Evolutionary conservation across 306 rosid species (phyloP).

Genomic region (Lagenaria siceraria): DNA sequence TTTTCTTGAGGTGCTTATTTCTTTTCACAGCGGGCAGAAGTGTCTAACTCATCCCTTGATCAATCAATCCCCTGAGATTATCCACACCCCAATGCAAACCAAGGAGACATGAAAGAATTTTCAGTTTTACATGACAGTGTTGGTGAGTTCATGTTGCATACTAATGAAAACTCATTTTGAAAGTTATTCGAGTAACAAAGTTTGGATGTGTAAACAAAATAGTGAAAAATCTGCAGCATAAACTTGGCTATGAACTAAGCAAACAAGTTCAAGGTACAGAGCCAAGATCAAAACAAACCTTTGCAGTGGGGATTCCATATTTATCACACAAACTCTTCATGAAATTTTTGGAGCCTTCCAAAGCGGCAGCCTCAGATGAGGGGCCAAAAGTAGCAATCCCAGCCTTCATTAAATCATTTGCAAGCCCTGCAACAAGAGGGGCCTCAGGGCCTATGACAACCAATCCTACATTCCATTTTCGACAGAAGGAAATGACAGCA

Average conservation of each 20-base stretch:
- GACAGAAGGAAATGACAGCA: constrained; percentile 60
- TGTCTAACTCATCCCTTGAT: background rate
- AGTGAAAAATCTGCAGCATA: background rate
- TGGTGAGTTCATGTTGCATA: background rate
- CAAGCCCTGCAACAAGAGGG: constrained; percentile 78
- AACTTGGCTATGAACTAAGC: background rate
- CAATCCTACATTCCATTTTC: constrained; percentile 57
- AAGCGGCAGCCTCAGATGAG: constrained; percentile 92
- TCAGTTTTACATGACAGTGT: background rate
- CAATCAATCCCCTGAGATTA: background rate
- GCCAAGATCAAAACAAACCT: constrained; percentile 34
- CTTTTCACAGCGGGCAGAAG: background rate
- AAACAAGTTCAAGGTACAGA: background rate
- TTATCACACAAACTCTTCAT: constrained; percentile 89
- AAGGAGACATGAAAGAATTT: background rate
- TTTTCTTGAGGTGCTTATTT: background rate
- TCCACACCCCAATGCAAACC: background rate
- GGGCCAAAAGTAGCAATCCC: constrained; percentile 93
- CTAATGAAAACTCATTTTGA: background rate
- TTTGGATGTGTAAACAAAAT: background rate
- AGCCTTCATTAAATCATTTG: constrained; percentile 50
- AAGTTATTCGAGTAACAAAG: background rate
- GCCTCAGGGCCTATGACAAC: constrained; percentile 96
- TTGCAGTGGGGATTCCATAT: constrained; percentile 84
- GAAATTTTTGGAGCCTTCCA: constrained; percentile 94